These are phyloP conservation scores for Aspergillus versicolor DNA, from an alignment of 2,329 filamentous ascomycete species.

Conservation along the genomic window DNA sequence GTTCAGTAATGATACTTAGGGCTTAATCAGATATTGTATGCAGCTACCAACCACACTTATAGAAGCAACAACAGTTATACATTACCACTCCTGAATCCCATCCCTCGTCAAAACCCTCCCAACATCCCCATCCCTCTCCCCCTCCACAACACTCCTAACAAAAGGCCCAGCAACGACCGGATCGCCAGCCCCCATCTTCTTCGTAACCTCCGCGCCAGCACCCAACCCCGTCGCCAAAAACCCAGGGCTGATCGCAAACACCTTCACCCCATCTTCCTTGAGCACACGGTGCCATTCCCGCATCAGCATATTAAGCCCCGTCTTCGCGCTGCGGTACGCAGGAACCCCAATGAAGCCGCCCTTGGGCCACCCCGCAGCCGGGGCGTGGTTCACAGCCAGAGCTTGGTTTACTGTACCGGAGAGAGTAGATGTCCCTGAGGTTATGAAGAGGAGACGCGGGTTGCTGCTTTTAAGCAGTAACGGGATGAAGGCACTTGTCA, in stretches of 20 bases:
- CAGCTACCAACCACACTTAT: too few relatives aligned
- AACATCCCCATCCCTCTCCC: constrained; percentile 41
- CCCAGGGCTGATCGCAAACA: constrained; percentile 50
- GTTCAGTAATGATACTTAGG: too few relatives aligned
- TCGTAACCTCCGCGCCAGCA: constrained; percentile 26
- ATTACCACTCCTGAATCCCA: constrained; percentile 12
- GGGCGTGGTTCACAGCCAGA: background rate
- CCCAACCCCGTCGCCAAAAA: constrained; percentile 50
- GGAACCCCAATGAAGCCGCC: constrained; percentile 30
- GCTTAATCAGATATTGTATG: too few relatives aligned
- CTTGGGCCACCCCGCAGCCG: background rate
- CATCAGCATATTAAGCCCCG: constrained; percentile 52
- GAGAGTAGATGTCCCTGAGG: constrained; percentile 44
- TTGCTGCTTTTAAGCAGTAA: constrained; percentile 47
- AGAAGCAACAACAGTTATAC: too few relatives aligned
- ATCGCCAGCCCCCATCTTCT: constrained; percentile 30
- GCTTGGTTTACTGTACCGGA: background rate
- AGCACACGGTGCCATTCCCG: constrained; percentile 45
- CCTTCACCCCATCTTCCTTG: constrained; percentile 52
- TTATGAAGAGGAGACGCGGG: constrained; percentile 50
- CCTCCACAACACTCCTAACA: constrained; percentile 43
- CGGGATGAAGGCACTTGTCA: constrained; percentile 50
- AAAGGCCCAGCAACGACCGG: constrained; percentile 40
- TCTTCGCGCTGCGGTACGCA: constrained; percentile 45
- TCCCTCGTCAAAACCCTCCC: constrained; percentile 36